Evolutionary conservation across 306 rosid genomes (phyloP).

Genomic region (Notholithocarpus densiflorus): DNA sequence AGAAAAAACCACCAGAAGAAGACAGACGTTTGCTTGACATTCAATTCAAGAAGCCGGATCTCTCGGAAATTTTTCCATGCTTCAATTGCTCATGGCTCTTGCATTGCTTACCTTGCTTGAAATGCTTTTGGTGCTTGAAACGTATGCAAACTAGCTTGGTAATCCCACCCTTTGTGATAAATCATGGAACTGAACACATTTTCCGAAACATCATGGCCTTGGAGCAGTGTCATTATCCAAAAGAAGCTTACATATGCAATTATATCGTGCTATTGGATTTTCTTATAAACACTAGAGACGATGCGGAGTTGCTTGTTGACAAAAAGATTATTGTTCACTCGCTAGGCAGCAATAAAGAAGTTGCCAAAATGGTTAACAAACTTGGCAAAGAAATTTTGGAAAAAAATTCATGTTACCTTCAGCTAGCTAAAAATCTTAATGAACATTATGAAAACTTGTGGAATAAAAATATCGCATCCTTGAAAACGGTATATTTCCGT

Average conservation of each 20-base stretch:
- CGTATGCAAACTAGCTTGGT: neutral
- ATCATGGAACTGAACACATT: conserved; percentile 7
- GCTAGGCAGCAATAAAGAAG: too few relatives aligned
- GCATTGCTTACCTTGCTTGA: neutral
- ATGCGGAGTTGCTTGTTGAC: too few relatives aligned
- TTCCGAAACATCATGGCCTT: neutral
- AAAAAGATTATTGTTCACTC: too few relatives aligned
- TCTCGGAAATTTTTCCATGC: neutral
- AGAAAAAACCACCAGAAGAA: neutral
- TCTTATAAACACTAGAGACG: too few relatives aligned
- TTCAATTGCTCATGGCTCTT: neutral
- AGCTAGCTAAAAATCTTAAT: neutral
- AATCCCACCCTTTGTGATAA: neutral
- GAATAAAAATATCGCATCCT: conserved; percentile 42
- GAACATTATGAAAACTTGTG: conserved; percentile 31
- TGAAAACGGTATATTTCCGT: conserved; percentile 47
- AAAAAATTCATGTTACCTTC: conserved; percentile 4
- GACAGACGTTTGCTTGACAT: neutral
- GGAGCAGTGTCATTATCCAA: too few relatives aligned
- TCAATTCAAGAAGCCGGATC: neutral
- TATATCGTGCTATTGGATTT: too few relatives aligned
- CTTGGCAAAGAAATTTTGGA: conserved; percentile 11
- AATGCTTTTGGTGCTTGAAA: neutral
- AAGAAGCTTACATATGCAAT: too few relatives aligned
- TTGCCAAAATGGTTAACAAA: too few relatives aligned